These are phyloP conservation scores for Knufia petricola DNA, from an alignment of 2,329 filamentous ascomycete species.

Conservation along the genomic window DNA sequence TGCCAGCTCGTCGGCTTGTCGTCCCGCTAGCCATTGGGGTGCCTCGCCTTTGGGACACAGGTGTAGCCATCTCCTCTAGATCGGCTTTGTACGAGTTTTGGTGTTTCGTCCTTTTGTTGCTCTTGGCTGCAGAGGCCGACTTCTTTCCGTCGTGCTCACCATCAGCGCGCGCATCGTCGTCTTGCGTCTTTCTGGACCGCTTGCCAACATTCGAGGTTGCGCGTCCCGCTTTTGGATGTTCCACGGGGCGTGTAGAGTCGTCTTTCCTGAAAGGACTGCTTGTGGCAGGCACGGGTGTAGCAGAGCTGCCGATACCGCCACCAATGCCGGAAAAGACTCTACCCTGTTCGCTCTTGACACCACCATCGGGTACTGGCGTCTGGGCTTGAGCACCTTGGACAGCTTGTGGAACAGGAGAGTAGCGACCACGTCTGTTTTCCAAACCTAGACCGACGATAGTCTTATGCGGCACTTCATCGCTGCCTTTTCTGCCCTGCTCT, in stretches of 20 bases:
- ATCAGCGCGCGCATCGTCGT: constrained; percentile 59
- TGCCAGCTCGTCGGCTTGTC: constrained; percentile 11
- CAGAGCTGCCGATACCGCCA: constrained; percentile 51
- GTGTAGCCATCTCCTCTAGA: constrained; percentile 15
- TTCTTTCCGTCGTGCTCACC: constrained; percentile 44
- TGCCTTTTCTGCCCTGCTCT: constrained; percentile 36
- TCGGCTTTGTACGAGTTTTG: constrained; percentile 22
- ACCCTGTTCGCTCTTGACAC: constrained; percentile 90
- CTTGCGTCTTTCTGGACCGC: constrained; percentile 59
- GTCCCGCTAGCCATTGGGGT: constrained; percentile 12
- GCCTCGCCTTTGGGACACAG: constrained; percentile 10
- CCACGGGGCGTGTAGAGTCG: constrained; percentile 38
- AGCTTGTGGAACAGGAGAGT: constrained; percentile 83
- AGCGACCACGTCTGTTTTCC: constrained; percentile 71
- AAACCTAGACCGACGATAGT: constrained; percentile 61
- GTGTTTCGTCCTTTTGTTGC: constrained; percentile 20
- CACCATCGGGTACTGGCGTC: constrained; percentile 70
- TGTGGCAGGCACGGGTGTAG: constrained; percentile 25
- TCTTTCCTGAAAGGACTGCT: constrained; percentile 42
- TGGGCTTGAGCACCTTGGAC: constrained; percentile 85
- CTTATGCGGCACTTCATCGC: constrained; percentile 51
- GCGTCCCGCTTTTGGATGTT: constrained; percentile 31
- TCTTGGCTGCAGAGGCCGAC: constrained; percentile 6
- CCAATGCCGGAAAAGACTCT: constrained; percentile 93
- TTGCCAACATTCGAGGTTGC: constrained; percentile 44